phyloP scores from a whole-genome alignment of 371 early-diverging fungal species.

The Encephalitozoon hellem region DNA sequence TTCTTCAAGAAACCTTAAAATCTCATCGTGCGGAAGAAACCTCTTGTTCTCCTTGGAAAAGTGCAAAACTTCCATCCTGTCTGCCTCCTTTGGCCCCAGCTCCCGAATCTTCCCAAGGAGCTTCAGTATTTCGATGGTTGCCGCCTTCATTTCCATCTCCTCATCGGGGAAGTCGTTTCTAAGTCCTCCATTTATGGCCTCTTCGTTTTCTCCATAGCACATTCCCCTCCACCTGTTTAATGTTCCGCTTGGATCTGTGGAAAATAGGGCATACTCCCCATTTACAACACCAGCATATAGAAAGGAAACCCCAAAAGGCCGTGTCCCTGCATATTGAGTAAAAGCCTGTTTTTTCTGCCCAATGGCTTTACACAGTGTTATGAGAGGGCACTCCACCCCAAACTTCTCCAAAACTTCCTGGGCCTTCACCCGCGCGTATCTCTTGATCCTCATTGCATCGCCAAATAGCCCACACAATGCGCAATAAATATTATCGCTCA shows the following conservation, averaged over 20 bases:
- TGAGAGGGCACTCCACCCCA: conserved; percentile 76
- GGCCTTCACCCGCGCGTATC: conserved; percentile 74
- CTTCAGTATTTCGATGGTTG: conserved; percentile 20
- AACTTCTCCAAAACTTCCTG: conserved; percentile 77
- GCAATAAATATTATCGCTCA: conserved; percentile 70
- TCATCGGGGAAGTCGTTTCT: conserved; percentile 32
- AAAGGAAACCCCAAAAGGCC: conserved; percentile 96
- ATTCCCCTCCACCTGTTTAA: conserved; percentile 94
- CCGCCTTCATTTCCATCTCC: conserved; percentile 32
- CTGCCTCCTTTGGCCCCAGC: neutral
- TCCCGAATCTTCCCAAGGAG: conserved; percentile 36
- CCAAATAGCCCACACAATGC: conserved; percentile 94
- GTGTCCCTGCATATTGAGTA: conserved; percentile 90
- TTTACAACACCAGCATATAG: conserved; percentile 84
- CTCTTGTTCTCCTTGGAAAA: conserved; percentile 17
- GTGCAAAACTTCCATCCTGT: conserved; percentile 37
- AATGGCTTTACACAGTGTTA: conserved; percentile 79
- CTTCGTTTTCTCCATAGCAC: conserved; percentile 71
- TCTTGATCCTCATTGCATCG: conserved; percentile 88
- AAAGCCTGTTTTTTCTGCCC: conserved; percentile 92
- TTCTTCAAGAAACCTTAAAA: conserved; percentile 1
- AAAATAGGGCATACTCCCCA: conserved; percentile 83
- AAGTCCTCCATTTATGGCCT: conserved; percentile 46
- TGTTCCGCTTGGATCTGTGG: conserved; percentile 95
- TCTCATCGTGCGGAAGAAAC: conserved; percentile 21